phyloP scores from a whole-genome alignment of 2,329 filamentous ascomycete species.

The Cladophialophora bantiana region DNA sequence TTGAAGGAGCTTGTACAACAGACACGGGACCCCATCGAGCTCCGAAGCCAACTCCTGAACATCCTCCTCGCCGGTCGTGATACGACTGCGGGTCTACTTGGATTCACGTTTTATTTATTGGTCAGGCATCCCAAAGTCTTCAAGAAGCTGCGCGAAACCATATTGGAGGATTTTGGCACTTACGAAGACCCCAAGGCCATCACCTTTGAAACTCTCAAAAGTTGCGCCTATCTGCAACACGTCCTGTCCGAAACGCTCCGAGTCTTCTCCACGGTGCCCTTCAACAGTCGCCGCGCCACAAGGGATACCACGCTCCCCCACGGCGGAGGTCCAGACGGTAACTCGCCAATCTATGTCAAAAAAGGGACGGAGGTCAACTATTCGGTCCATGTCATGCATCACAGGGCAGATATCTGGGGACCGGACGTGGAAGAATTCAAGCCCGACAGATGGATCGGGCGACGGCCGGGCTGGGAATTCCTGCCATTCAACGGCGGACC shows the following conservation, averaged over 20 bases:
- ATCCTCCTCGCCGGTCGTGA: constrained; percentile 62
- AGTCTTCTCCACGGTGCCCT: constrained; percentile 55
- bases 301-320: constrained; percentile 53
- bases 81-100: constrained; percentile 58
- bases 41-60: constrained; percentile 59
- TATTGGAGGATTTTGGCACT: constrained; percentile 52
- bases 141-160: constrained; percentile 47
- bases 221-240: constrained; percentile 48
- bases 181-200: constrained; percentile 48
- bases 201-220: constrained; percentile 53
- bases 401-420: constrained; percentile 46
- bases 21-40: constrained; percentile 51
- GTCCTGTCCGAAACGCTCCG: constrained; percentile 48
- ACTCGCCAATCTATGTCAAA: constrained; percentile 47
- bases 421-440: constrained; percentile 55
- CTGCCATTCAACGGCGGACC: constrained; percentile 42
- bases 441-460: constrained; percentile 74
- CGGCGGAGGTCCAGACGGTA: constrained; percentile 66
- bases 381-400: constrained; percentile 58
- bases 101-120: constrained; percentile 58
- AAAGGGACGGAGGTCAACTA: constrained; percentile 55
- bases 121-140: constrained; percentile 50
- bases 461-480: constrained; percentile 71
- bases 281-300: constrained; percentile 52
- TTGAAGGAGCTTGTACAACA: constrained; percentile 56